Percentiles rank a stretch among this genome's conserved stretches.
These are phyloP conservation scores for Wilhelminamyces savonicus DNA, from an alignment of 805 yeast species.

Conservation along the genomic window DNA sequence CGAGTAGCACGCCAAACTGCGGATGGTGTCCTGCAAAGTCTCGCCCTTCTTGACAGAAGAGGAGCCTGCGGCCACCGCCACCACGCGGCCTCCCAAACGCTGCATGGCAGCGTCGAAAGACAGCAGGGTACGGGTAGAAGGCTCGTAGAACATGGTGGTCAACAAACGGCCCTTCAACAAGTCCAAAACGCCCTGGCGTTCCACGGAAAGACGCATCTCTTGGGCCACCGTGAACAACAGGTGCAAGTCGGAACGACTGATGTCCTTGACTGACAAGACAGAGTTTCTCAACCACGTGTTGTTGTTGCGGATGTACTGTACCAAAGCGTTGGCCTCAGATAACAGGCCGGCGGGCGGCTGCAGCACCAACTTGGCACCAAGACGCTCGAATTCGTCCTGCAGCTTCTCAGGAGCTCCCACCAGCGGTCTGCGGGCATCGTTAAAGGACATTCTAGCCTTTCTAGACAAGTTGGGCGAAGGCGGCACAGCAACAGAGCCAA, in stretches of 20 bases:
- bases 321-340: slow-evolving; percentile 73
- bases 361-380: slow-evolving; percentile 65
- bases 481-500: slow-evolving; percentile 41
- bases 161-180: slow-evolving; percentile 83
- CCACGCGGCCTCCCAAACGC: slow-evolving; percentile 96
- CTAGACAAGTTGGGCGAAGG: slow-evolving; percentile 34
- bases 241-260: slow-evolving; percentile 84
- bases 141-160: slow-evolving; percentile 96
- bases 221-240: slow-evolving; percentile 94
- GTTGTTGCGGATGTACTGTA: slow-evolving; percentile 68
- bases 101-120: slow-evolving; percentile 99
- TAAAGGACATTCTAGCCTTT: slow-evolving; percentile 31
- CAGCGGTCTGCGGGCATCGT: slow-evolving; percentile 28
- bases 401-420: slow-evolving; percentile 37
- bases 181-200: slow-evolving; percentile 92
- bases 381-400: slow-evolving; percentile 36
- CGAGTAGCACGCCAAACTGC: slow-evolving; percentile 90
- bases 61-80: slow-evolving; percentile 74
- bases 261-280: slow-evolving; percentile 81
- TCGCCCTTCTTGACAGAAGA: slow-evolving; percentile 99
- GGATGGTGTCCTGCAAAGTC: slow-evolving; percentile 91
- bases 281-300: slow-evolving; percentile 90
- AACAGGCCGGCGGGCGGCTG: slow-evolving; percentile 69
- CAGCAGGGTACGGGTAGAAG: slow-evolving; percentile 94
- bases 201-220: slow-evolving; percentile 95